Percentiles rank a stretch among this genome's conserved stretches.
phyloP scores from a whole-genome alignment of 257 asterid species.

The Solanum acaule region DNA sequence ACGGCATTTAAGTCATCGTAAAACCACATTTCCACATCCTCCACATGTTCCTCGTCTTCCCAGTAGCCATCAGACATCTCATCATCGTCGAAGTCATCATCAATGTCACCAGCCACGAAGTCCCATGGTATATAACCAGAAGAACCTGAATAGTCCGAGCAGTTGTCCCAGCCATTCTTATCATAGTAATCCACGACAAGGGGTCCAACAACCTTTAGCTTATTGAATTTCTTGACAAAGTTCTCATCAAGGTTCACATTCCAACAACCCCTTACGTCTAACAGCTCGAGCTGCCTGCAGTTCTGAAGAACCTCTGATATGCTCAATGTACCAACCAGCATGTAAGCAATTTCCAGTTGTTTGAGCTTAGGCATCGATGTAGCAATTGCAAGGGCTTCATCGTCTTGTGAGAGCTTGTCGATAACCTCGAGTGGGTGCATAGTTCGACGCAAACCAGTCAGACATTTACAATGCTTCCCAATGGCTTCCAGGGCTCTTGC shows the following conservation, averaged over 20 bases:
- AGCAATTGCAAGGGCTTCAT: conserved; percentile 33
- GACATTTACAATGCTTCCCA: conserved; percentile 23
- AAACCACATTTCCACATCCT: conserved; percentile 24
- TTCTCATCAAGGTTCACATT: conserved; percentile 33
- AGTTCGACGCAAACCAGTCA: conserved; percentile 17
- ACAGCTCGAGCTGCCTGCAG: conserved; percentile 16
- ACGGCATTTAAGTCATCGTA: conserved; percentile 16
- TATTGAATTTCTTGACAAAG: conserved; percentile 20
- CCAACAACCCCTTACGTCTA: conserved; percentile 46
- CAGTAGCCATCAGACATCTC: conserved; percentile 30
- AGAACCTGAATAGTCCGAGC: conserved; percentile 33
- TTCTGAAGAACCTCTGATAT: conserved; percentile 14
- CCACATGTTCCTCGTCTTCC: conserved; percentile 16
- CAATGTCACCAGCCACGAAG: conserved; percentile 17
- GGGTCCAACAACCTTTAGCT: conserved; percentile 32
- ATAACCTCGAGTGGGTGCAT: conserved; percentile 29
- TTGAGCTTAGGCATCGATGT: conserved; percentile 28
- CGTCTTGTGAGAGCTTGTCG: conserved; percentile 21
- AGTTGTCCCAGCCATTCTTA: conserved; percentile 20
- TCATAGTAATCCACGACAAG: conserved; percentile 26
- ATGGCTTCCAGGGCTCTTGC: conserved; percentile 15
- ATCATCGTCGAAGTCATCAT: conserved; percentile 12
- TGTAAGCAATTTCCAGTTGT: conserved; percentile 36
- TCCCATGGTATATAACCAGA: conserved; percentile 21
- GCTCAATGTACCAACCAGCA: conserved; percentile 12